Evolutionary conservation across 164 flowering plant genomes (phyloP), one percentile per base, ranked within the genome.

Genomic region (Stephania cephalantha): DNA sequence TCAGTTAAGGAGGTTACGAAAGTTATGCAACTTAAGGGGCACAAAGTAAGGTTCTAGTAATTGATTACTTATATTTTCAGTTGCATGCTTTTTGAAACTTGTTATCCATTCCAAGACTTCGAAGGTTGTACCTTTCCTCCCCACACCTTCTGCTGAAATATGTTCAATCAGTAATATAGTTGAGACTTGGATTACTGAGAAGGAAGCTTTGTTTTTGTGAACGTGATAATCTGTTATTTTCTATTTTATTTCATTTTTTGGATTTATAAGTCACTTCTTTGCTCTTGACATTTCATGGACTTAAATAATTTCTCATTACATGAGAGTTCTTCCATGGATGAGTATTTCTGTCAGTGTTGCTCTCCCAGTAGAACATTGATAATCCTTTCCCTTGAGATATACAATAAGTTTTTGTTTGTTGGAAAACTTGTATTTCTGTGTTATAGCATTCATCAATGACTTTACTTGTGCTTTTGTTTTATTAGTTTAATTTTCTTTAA

Each of bases 11-110:
- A 91, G 83, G 85, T 93, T 81, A 68, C 83, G 35, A 91, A 78
- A 80, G 95, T 73, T 76, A 95, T 95, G 99, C 99, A 95, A 84
- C 97, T 95, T 44, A 95, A 95, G 82, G 99, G 99, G 58, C 99
- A 95, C 72, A 95, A 93, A 95, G 98, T 91, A 20, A 71, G 44
- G 4, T 29, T 50, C 46, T 46, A 61, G 17, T 45, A 46, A 42
- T 29, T n/a, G 45, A 17, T 31, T 70, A n/a, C 46, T 76, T 29
- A 29, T 70, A 42, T 3, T 63, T 9, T 46, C 46, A 5, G 31
- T n/a, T 10, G 46, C 66, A 61, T 58, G 64, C 13, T n/a, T 61
- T 61, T 58, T 1, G 64, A 58, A 58, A 17, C 22, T 17, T 58
- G 17, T 13, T 22, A 58, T 58, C 22, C 3, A 48, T 48, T 58